A percentile compares a stretch with the other conserved stretches of the same genome.
Conservation (phyloP, 176 grass and related monocot genomes). For the Coix lacrymajobi region DNA sequence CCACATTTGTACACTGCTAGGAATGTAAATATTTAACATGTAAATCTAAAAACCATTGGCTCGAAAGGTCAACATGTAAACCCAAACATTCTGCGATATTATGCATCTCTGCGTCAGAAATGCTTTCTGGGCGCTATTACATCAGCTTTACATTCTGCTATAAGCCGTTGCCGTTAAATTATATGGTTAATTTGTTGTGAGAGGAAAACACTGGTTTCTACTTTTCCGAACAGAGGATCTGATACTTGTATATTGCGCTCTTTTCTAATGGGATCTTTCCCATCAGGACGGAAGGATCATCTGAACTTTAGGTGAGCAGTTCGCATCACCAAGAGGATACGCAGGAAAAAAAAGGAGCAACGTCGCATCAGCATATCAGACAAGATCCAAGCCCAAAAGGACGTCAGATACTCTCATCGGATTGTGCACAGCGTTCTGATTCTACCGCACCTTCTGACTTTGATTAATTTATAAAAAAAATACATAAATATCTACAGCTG, state of each 20-base stretch:
- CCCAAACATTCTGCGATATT: background rate
- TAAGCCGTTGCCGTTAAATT: too few species aligned
- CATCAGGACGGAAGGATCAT: background rate
- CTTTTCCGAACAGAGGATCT: background rate
- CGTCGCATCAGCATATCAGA: background rate
- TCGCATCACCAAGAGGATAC: background rate
- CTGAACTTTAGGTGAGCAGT: background rate
- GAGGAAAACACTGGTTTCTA: too few species aligned
- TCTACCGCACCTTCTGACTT: background rate
- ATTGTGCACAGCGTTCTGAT: background rate
- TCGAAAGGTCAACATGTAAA: background rate
- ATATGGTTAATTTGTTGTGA: too few species aligned
- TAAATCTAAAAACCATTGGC: background rate
- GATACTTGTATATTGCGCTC: background rate
- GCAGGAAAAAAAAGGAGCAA: background rate
- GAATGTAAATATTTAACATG: constrained; percentile 33
- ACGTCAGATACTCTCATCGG: background rate
- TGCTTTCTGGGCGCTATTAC: background rate
- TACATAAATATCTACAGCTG: background rate
- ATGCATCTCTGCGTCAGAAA: background rate
- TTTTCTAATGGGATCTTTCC: background rate
- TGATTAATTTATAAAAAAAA: background rate
- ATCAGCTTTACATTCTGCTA: background rate
- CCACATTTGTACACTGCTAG: constrained; percentile 27
- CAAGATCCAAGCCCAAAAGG: background rate